Conservation (phyloP, 345 rosid species). For the Clausena lansium region DNA sequence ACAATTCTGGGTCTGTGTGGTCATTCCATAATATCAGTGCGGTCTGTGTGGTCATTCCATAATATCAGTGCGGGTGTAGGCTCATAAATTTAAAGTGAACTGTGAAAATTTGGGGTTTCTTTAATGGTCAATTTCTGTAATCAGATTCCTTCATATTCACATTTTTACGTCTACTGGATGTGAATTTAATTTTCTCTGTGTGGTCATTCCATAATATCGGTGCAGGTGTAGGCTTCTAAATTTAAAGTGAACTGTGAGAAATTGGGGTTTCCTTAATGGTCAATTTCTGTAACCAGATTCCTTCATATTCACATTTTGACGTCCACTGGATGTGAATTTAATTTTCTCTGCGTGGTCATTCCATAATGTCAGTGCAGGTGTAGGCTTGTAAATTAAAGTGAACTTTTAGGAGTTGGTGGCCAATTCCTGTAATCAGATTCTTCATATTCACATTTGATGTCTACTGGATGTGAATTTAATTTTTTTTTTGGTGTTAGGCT, state of each 20-base stretch:
- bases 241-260: background rate
- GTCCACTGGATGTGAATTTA: background rate
- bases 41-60: background rate
- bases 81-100: background rate
- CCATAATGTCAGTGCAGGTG: background rate
- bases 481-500: constrained; percentile 53
- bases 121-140: background rate
- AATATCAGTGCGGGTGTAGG: background rate
- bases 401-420: background rate
- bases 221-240: background rate
- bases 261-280: background rate
- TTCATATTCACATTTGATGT: background rate
- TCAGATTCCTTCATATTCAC: background rate
- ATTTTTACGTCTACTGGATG: background rate
- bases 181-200: background rate
- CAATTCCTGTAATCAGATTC: background rate
- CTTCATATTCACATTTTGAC: background rate
- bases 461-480: background rate
- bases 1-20: background rate
- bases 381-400: background rate
- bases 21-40: background rate
- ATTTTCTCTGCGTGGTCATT: background rate
- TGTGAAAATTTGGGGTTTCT: background rate
- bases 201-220: background rate
- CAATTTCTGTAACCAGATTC: background rate